A percentile compares a stretch with the other conserved stretches of the same genome.
These are phyloP conservation scores for Hemisphaericaspora subhashii DNA, from an alignment of 1,139 yeast genomes.

Conservation along the genomic window DNA sequence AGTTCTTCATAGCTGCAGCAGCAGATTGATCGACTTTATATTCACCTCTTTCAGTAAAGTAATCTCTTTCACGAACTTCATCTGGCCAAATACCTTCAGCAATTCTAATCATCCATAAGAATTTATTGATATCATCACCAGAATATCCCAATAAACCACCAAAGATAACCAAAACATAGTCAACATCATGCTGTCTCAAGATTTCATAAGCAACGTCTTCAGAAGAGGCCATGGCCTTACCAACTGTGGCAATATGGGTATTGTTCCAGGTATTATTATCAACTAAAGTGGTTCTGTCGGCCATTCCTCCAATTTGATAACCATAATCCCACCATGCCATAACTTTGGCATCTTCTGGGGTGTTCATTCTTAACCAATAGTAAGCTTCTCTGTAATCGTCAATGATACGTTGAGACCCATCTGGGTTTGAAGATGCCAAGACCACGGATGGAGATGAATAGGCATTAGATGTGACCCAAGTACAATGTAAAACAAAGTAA, in stretches of 20 bases:
- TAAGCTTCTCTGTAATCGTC: slow-evolving; percentile 99
- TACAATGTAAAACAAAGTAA: slow-evolving; percentile 89
- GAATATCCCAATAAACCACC: slow-evolving; percentile 94
- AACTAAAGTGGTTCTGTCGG: slow-evolving; percentile 96
- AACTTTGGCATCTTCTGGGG: slow-evolving; percentile 91
- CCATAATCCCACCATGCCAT: slow-evolving; percentile 99
- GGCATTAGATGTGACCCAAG: slow-evolving; percentile 95
- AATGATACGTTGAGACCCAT: slow-evolving; percentile 81
- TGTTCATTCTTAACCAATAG: slow-evolving; percentile 98
- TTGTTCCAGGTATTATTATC: slow-evolving; percentile 99
- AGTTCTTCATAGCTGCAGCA: slow-evolving; percentile 78
- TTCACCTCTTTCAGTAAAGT: slow-evolving; percentile 82
- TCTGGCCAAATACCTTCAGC: slow-evolving; percentile 99
- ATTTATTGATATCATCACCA: slow-evolving; percentile 96
- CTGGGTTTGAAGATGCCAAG: slow-evolving; percentile 77
- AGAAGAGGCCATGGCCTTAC: slow-evolving; percentile 91
- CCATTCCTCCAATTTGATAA: slow-evolving; percentile 99
- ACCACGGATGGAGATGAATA: slow-evolving; percentile 98
- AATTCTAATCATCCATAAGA: slow-evolving; percentile 98
- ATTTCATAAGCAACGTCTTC: slow-evolving; percentile 90
- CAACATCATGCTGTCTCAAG: slow-evolving; percentile 89
- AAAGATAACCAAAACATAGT: slow-evolving; percentile 87
- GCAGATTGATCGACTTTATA: slow-evolving; percentile 85
- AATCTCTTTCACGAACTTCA: slow-evolving; percentile 82
- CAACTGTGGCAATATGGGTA: slow-evolving; percentile 99